These are phyloP conservation scores for Areca catechu DNA, from an alignment of 176 grass and related monocot genomes.

Conservation along the genomic window DNA sequence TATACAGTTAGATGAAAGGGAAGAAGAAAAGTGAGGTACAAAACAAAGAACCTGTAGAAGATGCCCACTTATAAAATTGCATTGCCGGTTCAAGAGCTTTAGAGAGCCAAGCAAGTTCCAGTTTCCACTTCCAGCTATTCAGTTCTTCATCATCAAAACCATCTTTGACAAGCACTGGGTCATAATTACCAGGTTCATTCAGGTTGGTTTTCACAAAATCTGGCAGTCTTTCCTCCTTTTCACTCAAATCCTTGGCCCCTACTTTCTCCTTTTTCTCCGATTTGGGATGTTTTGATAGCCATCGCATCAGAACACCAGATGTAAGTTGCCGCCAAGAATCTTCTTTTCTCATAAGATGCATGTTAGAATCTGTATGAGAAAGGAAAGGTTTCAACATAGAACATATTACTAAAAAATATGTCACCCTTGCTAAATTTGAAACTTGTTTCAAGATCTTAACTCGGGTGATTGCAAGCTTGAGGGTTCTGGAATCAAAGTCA, in stretches of 20 bases:
- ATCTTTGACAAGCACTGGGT: constrained; percentile 13
- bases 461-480: too few species aligned
- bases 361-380: constrained; percentile 21
- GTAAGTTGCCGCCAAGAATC: constrained; percentile 22
- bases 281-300: constrained; percentile 33
- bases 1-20: too few species aligned
- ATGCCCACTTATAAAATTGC: constrained; percentile 75
- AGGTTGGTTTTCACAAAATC: constrained; percentile 14
- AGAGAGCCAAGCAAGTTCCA: constrained; percentile 77
- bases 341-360: constrained; percentile 16
- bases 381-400: background rate
- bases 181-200: constrained; percentile 5
- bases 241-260: background rate
- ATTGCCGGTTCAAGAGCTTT: constrained; percentile 82
- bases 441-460: too few species aligned
- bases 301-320: constrained; percentile 23
- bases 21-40: background rate
- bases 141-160: constrained; percentile 28
- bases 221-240: constrained; percentile 19
- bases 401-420: background rate
- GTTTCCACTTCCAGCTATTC: constrained; percentile 57
- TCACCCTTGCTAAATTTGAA: too few species aligned
- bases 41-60: constrained; percentile 30
- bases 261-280: constrained; percentile 14
- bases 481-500: too few species aligned